Evolutionary conservation across 208 protist species (phyloP), one percentile per base, ranked within the genome.

Genomic region (Giardia muris): DNA sequence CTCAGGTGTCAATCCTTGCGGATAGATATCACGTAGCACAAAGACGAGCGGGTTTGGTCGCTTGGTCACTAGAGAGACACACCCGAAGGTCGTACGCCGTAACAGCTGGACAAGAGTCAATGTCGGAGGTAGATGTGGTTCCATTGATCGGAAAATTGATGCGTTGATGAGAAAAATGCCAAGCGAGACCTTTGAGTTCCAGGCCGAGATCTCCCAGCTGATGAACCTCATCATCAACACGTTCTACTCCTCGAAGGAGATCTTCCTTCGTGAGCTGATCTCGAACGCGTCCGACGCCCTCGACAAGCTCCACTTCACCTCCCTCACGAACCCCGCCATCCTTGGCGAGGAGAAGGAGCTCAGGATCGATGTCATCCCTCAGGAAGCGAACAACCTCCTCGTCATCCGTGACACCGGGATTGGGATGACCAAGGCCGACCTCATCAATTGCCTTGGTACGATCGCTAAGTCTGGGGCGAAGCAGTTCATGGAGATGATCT

Each of bases 381-480:
- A 99, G 95, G 97, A 97, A 94, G 95, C 95, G 86, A 96, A 97
- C 94, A 98, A 98, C 92, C 97, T 96, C 46, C 94, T 99, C 1
- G 97, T 96, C 47, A 97, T 99, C 94, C 93, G 94, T 48, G 98
- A 99, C 96, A 96, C 96, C 47, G 98, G 99, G 94, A 95, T 99
- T 87, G 99, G 99, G 93, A 99, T 99, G 98, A 99, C 98, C 93
- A 99, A 99, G 95, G 94, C 96, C 0, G 98, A 99, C 94, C 94
- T 99, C 43, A 95, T 99, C 87, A 98, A 98, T 95, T 97, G 98
- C 93, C 96, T 99, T 3, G 98, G 98, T 93, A 98, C 97, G 1
- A 98, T 99, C 92, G 99, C 98, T 43, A 96, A 97, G 39, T 99
- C 98, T 3, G 99, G 98, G 92, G 99, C 98, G 4, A 98, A 98